phyloP scores from a whole-genome alignment of 148 eudicot genomes.

The Silene latifolia region DNA sequence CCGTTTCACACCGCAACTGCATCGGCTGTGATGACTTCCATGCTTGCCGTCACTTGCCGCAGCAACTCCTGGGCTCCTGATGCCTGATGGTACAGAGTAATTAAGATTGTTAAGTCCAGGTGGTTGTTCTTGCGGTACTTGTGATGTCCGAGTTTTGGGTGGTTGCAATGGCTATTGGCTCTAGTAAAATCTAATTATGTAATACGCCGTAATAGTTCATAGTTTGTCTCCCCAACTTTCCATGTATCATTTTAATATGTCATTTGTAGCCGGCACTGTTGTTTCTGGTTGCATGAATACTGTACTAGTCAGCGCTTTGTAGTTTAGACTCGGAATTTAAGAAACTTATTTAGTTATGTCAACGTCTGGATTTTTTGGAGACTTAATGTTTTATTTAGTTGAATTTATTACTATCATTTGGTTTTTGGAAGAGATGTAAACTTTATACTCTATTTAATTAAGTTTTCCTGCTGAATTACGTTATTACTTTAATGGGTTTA shows the following conservation, averaged over 20 bases:
- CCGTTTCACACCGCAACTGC: slow-evolving; percentile 85
- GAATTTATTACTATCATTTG: too few relatives aligned
- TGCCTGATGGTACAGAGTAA: slow-evolving; percentile 60
- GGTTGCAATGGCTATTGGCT: not conserved
- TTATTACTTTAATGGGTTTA: too few relatives aligned
- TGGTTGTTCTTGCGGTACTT: not conserved
- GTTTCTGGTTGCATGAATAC: not conserved
- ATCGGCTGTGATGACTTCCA: slow-evolving; percentile 87
- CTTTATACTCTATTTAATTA: too few relatives aligned
- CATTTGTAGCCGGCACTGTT: not conserved
- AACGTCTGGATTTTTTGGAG: too few relatives aligned
- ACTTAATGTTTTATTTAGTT: too few relatives aligned
- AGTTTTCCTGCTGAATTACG: too few relatives aligned
- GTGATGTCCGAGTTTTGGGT: not conserved
- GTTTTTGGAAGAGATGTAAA: too few relatives aligned
- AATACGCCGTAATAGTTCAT: not conserved
- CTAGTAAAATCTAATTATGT: not conserved
- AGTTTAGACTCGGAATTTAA: too few relatives aligned
- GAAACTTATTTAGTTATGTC: too few relatives aligned
- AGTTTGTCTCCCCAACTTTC: not conserved
- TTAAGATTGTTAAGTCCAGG: not conserved
- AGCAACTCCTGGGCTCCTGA: slow-evolving; percentile 68
- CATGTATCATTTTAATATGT: not conserved
- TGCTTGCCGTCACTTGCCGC: slow-evolving; percentile 64
- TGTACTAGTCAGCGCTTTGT: not conserved